Conservation (phyloP, 768 basidiomycete genomes). For the Phlebiopsis flavidoalba region DNA sequence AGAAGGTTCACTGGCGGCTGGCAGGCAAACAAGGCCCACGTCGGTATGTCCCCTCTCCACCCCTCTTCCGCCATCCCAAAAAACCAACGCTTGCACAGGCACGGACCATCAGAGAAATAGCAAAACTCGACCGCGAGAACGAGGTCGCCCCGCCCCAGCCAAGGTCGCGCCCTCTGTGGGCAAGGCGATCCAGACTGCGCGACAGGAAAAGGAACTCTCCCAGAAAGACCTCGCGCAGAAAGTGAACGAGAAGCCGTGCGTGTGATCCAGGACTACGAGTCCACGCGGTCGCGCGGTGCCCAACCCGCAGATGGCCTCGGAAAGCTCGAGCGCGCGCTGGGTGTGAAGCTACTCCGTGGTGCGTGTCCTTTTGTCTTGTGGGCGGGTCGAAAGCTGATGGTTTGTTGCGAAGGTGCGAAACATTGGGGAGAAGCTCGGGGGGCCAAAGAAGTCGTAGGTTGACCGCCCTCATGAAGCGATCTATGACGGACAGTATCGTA, state of each 20-base stretch:
- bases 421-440: conserved; percentile 85
- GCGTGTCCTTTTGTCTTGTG: conserved; percentile 20
- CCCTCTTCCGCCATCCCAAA: not conserved
- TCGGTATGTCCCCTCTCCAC: conserved; percentile 38
- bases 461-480: conserved; percentile 20
- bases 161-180: conserved; percentile 73
- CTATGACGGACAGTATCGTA: conserved; percentile 15
- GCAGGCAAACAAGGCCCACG: conserved; percentile 76
- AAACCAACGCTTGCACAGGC: conserved; percentile 35
- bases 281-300: conserved; percentile 85
- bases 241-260: conserved; percentile 88
- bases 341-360: conserved; percentile 91
- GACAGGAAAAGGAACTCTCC: conserved; percentile 71
- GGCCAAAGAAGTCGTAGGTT: conserved; percentile 65
- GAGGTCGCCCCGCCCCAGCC: conserved; percentile 89
- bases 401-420: conserved; percentile 47
- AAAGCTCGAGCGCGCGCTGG: conserved; percentile 83
- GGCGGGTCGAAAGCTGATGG: not conserved
- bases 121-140: conserved; percentile 91
- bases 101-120: conserved; percentile 92
- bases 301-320: conserved; percentile 77
- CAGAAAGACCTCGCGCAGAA: conserved; percentile 93
- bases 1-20: conserved; percentile 64
- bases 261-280: conserved; percentile 87
- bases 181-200: conserved; percentile 77